Evolutionary conservation across 1,284 basidiomycete genomes (phyloP).

Genomic region (Cystobasidiaceae sp.): DNA sequence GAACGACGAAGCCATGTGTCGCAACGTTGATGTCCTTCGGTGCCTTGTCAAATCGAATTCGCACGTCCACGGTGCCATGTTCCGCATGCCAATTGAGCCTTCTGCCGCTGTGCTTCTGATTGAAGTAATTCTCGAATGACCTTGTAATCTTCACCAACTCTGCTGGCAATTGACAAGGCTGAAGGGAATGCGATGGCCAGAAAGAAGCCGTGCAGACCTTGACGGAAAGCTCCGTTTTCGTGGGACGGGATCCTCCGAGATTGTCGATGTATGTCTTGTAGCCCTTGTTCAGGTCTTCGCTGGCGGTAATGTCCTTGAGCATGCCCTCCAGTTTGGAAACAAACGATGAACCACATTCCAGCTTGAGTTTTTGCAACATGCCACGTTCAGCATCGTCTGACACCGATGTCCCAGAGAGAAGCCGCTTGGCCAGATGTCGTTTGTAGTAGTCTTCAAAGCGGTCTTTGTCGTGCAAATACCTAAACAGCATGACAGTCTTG

Average conservation of each 20-base stretch:
- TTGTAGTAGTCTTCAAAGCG: slow-evolving; percentile 99
- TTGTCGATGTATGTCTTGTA: slow-evolving; percentile 54
- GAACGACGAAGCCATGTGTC: slow-evolving; percentile 80
- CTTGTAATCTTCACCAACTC: slow-evolving; percentile 61
- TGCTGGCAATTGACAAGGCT: slow-evolving; percentile 64
- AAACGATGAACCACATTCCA: slow-evolving; percentile 94
- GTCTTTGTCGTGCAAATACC: slow-evolving; percentile 92
- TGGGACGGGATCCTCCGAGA: slow-evolving; percentile 48
- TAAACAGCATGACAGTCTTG: slow-evolving; percentile 92
- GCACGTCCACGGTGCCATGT: slow-evolving; percentile 87
- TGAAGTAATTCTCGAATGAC: slow-evolving; percentile 85
- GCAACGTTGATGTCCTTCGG: slow-evolving; percentile 89
- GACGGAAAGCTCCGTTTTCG: slow-evolving; percentile 70
- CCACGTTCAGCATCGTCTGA: slow-evolving; percentile 96
- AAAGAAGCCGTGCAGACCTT: slow-evolving; percentile 87
- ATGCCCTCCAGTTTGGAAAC: slow-evolving; percentile 98
- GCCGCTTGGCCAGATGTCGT: slow-evolving; percentile 84
- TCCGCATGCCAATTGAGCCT: slow-evolving; percentile 89
- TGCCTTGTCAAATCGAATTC: slow-evolving; percentile 66
- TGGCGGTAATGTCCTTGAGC: slow-evolving; percentile 96
- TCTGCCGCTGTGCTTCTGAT: slow-evolving; percentile 80
- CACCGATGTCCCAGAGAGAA: slow-evolving; percentile 77
- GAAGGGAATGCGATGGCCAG: slow-evolving; percentile 67
- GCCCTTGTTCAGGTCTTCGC: slow-evolving; percentile 70
- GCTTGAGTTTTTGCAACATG: slow-evolving; percentile 96